Evolutionary conservation across 2,329 filamentous ascomycete genomes (phyloP).

Genomic region (Aspergillus caelatus): DNA sequence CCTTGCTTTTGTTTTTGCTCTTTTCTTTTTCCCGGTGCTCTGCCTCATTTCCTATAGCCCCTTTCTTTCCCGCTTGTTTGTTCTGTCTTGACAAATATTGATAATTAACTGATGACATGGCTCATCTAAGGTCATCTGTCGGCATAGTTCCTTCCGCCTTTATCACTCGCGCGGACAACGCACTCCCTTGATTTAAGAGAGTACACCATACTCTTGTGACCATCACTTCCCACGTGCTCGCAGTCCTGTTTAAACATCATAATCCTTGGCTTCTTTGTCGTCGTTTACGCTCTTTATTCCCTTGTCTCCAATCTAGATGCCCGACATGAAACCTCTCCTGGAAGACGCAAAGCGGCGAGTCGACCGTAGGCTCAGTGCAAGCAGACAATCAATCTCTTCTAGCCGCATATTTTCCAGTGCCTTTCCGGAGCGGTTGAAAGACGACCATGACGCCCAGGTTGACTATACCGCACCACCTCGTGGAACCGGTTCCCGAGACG

Average conservation of each 20-base stretch:
- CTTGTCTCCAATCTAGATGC: constrained; percentile 1
- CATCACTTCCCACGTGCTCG: constrained; percentile 14
- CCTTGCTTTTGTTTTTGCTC: not conserved
- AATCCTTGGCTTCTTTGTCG: not conserved
- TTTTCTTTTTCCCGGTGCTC: not conserved
- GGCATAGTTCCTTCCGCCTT: constrained; percentile 6
- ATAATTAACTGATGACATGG: not conserved
- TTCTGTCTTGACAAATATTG: not conserved
- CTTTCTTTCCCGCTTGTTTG: constrained; percentile 5
- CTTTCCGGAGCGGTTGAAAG: constrained; percentile 60
- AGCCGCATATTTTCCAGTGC: constrained; percentile 52
- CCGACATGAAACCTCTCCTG: constrained; percentile 37
- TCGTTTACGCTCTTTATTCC: constrained; percentile 5
- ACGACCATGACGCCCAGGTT: constrained; percentile 62
- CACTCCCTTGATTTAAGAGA: constrained; percentile 10
- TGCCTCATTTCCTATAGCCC: not conserved
- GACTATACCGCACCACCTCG: constrained; percentile 62
- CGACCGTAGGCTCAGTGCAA: constrained; percentile 44
- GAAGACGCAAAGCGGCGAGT: constrained; percentile 48
- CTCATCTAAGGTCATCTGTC: constrained; percentile 19
- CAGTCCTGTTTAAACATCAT: not conserved
- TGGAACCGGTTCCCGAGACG: constrained; percentile 38
- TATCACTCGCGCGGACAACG: constrained; percentile 16
- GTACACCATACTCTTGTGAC: constrained; percentile 9
- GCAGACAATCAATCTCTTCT: constrained; percentile 45